Conservation (phyloP, 1,139 yeast genomes). For the Lodderomyces beijingensis region DNA sequence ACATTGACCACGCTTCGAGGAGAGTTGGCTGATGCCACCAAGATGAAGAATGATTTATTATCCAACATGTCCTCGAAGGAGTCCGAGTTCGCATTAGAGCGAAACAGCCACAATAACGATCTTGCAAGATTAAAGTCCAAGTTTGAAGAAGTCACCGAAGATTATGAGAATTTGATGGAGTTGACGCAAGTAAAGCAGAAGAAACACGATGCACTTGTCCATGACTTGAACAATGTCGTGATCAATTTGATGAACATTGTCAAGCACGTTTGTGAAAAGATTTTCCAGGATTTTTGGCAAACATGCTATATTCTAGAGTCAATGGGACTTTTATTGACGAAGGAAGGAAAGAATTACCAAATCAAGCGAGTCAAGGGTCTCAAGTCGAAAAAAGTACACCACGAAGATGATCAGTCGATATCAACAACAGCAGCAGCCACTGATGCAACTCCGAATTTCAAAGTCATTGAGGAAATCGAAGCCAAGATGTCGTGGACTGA, state of each 20-base stretch:
- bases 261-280: conserved; percentile 17
- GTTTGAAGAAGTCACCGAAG: conserved; percentile 40
- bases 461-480: conserved; percentile 27
- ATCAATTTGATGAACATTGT: conserved; percentile 18
- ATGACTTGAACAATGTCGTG: conserved; percentile 24
- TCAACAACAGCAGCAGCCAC: conserved; percentile 14
- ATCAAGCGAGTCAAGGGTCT: conserved; percentile 71
- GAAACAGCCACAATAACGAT: conserved; percentile 46
- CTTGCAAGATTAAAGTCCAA: conserved; percentile 34
- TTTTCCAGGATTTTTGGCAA: conserved; percentile 34
- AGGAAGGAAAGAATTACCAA: conserved; percentile 32
- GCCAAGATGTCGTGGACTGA: conserved; percentile 25
- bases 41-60: conserved; percentile 56
- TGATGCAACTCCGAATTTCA: conserved; percentile 20
- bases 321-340: conserved; percentile 66
- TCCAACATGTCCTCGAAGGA: conserved; percentile 68
- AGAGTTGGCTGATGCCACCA: conserved; percentile 28
- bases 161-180: conserved; percentile 49
- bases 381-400: conserved; percentile 32
- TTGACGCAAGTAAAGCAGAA: conserved; percentile 27
- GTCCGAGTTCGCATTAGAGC: conserved; percentile 51
- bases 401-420: conserved; percentile 19
- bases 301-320: conserved; percentile 65
- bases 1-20: conserved; percentile 21
- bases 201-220: conserved; percentile 25